phyloP scores from a whole-genome alignment of 805 yeast genomes.

The Lipomyces starkeyi region DNA sequence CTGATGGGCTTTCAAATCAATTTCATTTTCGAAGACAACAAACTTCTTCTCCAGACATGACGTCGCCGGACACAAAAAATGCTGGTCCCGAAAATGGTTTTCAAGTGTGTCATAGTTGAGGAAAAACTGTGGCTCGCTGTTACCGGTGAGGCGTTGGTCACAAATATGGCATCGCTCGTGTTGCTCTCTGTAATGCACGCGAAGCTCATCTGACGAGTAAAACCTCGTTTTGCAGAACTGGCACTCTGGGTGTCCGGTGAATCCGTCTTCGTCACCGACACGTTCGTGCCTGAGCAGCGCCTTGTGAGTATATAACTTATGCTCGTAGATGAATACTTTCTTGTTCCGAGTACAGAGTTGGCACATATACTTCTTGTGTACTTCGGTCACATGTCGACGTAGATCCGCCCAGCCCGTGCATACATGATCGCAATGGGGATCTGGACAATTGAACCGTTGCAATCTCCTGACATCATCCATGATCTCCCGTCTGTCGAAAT shows the following conservation, averaged over 20 bases:
- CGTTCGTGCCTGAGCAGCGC: constrained; percentile 72
- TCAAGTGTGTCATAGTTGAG: constrained; percentile 75
- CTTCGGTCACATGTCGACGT: constrained; percentile 66
- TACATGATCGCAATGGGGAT: constrained; percentile 50
- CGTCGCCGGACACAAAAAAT: constrained; percentile 77
- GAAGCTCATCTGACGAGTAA: constrained; percentile 87
- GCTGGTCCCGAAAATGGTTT: constrained; percentile 73
- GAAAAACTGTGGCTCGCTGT: constrained; percentile 71
- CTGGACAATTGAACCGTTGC: constrained; percentile 63
- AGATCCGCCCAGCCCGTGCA: constrained; percentile 61
- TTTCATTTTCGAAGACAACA: constrained; percentile 85
- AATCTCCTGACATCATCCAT: constrained; percentile 57
- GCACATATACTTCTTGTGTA: constrained; percentile 71
- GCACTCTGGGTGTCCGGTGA: constrained; percentile 89
- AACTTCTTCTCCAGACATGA: constrained; percentile 86
- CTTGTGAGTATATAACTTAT: constrained; percentile 63
- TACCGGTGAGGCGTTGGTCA: constrained; percentile 62
- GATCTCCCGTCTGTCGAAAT: constrained; percentile 63
- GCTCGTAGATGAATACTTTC: constrained; percentile 76
- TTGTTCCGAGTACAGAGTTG: constrained; percentile 77
- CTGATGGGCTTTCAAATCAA: constrained; percentile 89
- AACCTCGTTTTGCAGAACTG: constrained; percentile 78
- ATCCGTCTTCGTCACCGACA: constrained; percentile 74
- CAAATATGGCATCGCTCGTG: constrained; percentile 94
- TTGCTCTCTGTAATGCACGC: constrained; percentile 75